A percentile compares a stretch with the other conserved stretches of the same genome.
Conservation (phyloP, 129 eudicot species). For the Lonicera japonica region DNA sequence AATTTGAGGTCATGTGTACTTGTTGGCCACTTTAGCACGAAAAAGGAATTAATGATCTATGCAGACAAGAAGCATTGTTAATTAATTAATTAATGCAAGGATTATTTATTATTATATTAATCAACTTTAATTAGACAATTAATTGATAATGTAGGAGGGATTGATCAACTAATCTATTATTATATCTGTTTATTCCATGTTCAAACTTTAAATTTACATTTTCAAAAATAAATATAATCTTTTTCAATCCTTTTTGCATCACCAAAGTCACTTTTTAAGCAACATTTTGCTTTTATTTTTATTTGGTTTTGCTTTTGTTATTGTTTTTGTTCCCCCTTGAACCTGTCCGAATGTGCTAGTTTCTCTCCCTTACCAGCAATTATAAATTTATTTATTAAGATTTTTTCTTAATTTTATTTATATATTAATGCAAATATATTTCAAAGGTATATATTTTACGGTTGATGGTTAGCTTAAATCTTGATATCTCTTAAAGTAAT, state of each 20-base stretch:
- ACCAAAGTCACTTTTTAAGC: neutral
- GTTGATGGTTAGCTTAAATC: no score
- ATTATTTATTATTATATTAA: no score
- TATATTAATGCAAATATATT: no score
- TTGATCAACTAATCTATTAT: slow-evolving; percentile 19
- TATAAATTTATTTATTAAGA: no score
- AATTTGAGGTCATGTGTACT: slow-evolving; percentile 31
- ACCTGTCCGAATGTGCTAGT: no score
- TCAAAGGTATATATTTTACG: no score
- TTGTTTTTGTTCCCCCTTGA: no score
- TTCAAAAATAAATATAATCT: slow-evolving; percentile 9
- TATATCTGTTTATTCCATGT: slow-evolving; percentile 19
- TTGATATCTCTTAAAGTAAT: no score
- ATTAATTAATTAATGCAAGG: slow-evolving; percentile 21
- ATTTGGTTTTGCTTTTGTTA: neutral
- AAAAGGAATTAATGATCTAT: slow-evolving; percentile 29
- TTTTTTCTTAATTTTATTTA: no score
- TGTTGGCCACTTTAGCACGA: slow-evolving; percentile 75
- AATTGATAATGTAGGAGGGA: slow-evolving; percentile 23
- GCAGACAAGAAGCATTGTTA: slow-evolving; percentile 58
- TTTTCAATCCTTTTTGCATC: slow-evolving; percentile 2
- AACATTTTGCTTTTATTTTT: neutral
- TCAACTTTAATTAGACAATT: slow-evolving; percentile 7
- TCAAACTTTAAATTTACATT: slow-evolving; percentile 27
- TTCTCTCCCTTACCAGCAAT: no score